Base-by-base conservation (phyloP, 257 asterid species). In the Gardenia jasminoides region DNA sequence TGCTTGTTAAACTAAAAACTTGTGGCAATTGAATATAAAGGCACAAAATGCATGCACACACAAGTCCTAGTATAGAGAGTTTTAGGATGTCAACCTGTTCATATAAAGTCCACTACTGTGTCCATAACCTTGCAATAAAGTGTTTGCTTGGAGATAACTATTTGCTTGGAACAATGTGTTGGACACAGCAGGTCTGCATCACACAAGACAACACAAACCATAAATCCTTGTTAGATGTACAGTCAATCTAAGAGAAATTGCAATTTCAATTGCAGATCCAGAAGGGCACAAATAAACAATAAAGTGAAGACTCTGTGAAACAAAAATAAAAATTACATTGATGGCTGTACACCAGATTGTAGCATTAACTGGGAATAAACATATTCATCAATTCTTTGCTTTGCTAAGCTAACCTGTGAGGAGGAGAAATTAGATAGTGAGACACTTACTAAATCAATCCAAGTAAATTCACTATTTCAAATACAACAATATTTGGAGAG, bases 321-420 rank as follows among this genome's bases (percentile, higher is more conserved):
- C 30, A 65, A 44, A 77, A 48, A 77, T 54, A 62, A 50, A 20
- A 66, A 64, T 80, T 85, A 92, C 95, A 86, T 76, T 20, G 86
- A 79, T 69, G 76, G 90, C 48, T 88, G 92, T 50, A 85, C 85
- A 81, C 94, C 92, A 15, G 89, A 83, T 86, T 90, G 92, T 77
- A 88, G 83, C 94, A 92, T 86, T 92, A 94, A 84, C 84, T 92
- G 97, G 81, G 94, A 92, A 79, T 92, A 93, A 39, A 90, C 94
- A 69, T 92, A 94, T 82, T 94, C 97, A 84, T 94, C 98, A 33
- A 94, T 93, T 56, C 98, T 90, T 84, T 88, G 96, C 88, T 91
- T 94, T 77, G 98, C 98, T 62, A 93, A 89, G 84, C 90, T 87
- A 72, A 94, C 89, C 98, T 92, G 87, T 70, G 52, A 67, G 50